Conservation (phyloP, 768 basidiomycete species). For the Leccinum boreale region DNA sequence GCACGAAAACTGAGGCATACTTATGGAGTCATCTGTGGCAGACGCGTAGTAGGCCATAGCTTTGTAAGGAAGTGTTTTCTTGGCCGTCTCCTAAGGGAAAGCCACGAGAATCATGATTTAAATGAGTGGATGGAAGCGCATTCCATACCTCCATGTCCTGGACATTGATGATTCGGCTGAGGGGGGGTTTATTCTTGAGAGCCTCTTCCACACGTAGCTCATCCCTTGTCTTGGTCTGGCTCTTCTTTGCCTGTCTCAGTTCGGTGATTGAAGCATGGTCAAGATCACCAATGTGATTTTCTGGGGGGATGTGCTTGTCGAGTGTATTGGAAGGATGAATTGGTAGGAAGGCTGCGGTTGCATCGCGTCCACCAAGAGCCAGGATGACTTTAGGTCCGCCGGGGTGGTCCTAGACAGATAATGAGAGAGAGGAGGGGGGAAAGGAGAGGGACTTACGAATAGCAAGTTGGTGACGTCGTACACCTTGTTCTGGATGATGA, state of each 20-base stretch:
- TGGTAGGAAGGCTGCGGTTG: constrained; percentile 71
- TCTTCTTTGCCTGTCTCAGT: constrained; percentile 37
- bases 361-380: constrained; percentile 82
- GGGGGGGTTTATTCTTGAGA: constrained; percentile 55
- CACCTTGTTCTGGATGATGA: constrained; percentile 75
- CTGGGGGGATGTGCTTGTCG: constrained; percentile 61
- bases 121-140: not conserved
- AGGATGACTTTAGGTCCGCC: constrained; percentile 83
- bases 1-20: constrained; percentile 40
- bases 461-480: constrained; percentile 85
- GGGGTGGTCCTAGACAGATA: constrained; percentile 57
- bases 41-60: constrained; percentile 85
- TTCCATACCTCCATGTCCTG: constrained; percentile 73
- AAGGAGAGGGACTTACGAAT: constrained; percentile 38
- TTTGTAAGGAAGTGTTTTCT: constrained; percentile 64
- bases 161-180: constrained; percentile 68
- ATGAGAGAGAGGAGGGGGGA: not conserved
- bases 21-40: constrained; percentile 79
- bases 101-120: not conserved
- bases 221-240: constrained; percentile 58
- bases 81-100: constrained; percentile 57
- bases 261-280: constrained; percentile 41
- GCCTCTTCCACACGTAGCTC: constrained; percentile 66
- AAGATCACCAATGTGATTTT: constrained; percentile 72
- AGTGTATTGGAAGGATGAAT: constrained; percentile 86